Evolutionary conservation across 352 stramenopile genomes (phyloP).

Genomic region (Lagenidium sp.): DNA sequence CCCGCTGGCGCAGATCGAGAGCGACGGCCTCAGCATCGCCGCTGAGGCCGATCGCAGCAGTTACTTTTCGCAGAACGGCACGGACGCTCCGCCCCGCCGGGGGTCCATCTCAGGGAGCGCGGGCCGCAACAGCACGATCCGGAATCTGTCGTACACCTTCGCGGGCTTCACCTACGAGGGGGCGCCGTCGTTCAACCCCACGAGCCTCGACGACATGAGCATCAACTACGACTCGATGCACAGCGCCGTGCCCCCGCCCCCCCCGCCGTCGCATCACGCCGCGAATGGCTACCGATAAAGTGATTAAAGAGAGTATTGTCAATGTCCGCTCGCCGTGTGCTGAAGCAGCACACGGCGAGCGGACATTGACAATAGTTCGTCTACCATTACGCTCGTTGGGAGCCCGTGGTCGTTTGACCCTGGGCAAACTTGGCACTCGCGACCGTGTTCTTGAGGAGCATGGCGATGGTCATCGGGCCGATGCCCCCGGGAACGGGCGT

Average conservation of each 20-base stretch:
- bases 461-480: slow-evolving; percentile 98
- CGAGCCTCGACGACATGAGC: slow-evolving; percentile 9
- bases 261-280: no score
- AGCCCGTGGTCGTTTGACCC: no score
- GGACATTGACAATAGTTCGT: no score
- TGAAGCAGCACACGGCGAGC: no score
- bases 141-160: slow-evolving; percentile 83
- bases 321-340: no score
- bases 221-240: slow-evolving; percentile 11
- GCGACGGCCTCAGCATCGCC: slow-evolving; percentile 53
- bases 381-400: no score
- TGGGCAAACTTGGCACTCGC: slow-evolving; percentile 43
- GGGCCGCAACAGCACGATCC: slow-evolving; percentile 50
- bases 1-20: slow-evolving; percentile 57
- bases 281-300: no score
- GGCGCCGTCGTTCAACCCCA: slow-evolving; percentile 22
- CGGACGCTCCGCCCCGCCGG: slow-evolving; percentile 8
- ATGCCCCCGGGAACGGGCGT: slow-evolving; percentile 96
- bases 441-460: slow-evolving; percentile 86
- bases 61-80: slow-evolving; percentile 4
- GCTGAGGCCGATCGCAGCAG: slow-evolving; percentile 20
- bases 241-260: no score
- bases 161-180: slow-evolving; percentile 79
- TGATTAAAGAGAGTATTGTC: no score
- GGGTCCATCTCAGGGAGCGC: slow-evolving; percentile 21